Evolutionary conservation across 2,329 filamentous ascomycete species (phyloP).

Genomic region (Trichoderma atrobrunneum): DNA sequence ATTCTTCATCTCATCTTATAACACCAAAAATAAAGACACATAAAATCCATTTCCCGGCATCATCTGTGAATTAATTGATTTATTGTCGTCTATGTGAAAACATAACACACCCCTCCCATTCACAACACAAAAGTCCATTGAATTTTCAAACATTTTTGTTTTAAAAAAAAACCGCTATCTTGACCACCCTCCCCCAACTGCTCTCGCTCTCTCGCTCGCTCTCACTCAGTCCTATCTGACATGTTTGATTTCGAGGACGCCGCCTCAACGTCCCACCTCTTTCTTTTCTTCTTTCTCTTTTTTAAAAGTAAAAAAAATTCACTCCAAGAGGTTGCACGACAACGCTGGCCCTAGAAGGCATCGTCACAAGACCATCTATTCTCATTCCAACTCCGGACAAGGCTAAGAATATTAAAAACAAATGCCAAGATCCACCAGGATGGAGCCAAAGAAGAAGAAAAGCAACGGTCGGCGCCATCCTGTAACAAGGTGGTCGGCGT

Average conservation of each 20-base stretch:
- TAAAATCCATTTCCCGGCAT: background rate
- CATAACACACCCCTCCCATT: background rate
- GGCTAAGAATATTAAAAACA: conserved; percentile 21
- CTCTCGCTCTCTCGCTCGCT: background rate
- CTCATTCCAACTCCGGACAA: conserved; percentile 21
- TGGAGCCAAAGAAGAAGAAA: conserved; percentile 19
- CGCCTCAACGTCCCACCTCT: conserved; percentile 15
- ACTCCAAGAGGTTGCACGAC: conserved; percentile 12
- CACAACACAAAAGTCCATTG: background rate
- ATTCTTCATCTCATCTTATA: background rate
- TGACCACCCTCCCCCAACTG: background rate
- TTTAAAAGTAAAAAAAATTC: background rate
- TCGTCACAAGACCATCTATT: conserved; percentile 19
- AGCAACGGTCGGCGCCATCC: conserved; percentile 17
- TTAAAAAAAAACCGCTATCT: background rate
- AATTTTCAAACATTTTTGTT: background rate
- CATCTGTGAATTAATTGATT: conserved; percentile 11
- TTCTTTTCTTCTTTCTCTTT: background rate
- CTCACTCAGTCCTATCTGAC: background rate
- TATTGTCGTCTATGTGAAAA: conserved; percentile 13
- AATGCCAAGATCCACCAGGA: conserved; percentile 20
- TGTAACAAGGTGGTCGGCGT: conserved; percentile 13
- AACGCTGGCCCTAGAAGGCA: conserved; percentile 15
- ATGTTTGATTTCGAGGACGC: background rate
- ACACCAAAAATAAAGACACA: background rate